Percentiles rank a stretch among this genome's conserved stretches.
These are phyloP conservation scores for Ustilago nuda DNA, from an alignment of 1,284 basidiomycete genomes.

Conservation along the genomic window DNA sequence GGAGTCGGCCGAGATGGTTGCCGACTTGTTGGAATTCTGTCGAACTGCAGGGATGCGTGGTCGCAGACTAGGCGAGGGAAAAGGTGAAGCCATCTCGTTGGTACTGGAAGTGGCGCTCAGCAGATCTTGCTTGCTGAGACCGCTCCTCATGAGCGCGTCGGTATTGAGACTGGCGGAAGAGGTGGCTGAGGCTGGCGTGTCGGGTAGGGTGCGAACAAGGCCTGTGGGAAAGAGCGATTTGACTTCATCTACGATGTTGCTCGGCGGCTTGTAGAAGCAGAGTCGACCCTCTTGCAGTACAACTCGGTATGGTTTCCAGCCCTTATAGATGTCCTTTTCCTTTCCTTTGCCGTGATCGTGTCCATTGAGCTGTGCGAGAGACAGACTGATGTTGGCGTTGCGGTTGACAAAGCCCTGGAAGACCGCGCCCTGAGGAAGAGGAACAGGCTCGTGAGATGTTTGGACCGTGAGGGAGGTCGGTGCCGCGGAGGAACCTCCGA, in stretches of 20 bases:
- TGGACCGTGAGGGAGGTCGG: slow-evolving; percentile 12
- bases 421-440: slow-evolving; percentile 50
- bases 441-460: slow-evolving; percentile 22
- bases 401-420: slow-evolving; percentile 61
- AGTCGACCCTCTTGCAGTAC: slow-evolving; percentile 61
- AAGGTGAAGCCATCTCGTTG: slow-evolving; percentile 35
- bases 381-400: slow-evolving; percentile 61
- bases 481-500: slow-evolving; percentile 15
- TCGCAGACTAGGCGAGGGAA: slow-evolving; percentile 26
- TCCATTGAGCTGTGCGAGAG: slow-evolving; percentile 53
- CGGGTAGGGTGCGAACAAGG: slow-evolving; percentile 30
- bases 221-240: slow-evolving; percentile 55
- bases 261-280: slow-evolving; percentile 66
- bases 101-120: slow-evolving; percentile 55
- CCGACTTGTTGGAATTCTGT: slow-evolving; percentile 23
- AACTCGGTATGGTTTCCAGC: slow-evolving; percentile 68
- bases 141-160: slow-evolving; percentile 45
- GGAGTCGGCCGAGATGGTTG: neutral
- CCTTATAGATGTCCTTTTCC: slow-evolving; percentile 64
- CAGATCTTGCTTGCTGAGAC: slow-evolving; percentile 58
- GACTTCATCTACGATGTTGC: slow-evolving; percentile 61
- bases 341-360: slow-evolving; percentile 39
- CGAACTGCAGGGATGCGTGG: slow-evolving; percentile 28
- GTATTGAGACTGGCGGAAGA: slow-evolving; percentile 35
- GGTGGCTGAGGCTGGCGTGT: slow-evolving; percentile 21